Percentiles rank a stretch among this genome's conserved stretches.
phyloP scores from a whole-genome alignment of 2,329 filamentous ascomycete species.

The Coniochaeta sp. region DNA sequence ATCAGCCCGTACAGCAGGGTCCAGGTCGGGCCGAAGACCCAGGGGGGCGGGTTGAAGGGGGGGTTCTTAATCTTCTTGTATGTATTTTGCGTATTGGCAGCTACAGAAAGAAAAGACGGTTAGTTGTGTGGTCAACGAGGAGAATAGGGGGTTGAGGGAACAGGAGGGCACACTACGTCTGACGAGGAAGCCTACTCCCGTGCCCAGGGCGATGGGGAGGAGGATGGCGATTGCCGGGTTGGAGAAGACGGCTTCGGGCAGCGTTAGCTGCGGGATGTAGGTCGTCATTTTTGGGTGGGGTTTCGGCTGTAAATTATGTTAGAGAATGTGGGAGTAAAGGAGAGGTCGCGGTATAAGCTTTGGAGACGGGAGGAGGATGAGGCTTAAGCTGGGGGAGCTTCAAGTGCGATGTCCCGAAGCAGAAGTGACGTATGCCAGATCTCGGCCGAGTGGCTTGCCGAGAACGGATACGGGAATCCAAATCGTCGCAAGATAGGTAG shows the following conservation, averaged over 20 bases:
- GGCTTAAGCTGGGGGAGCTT: too few relatives aligned
- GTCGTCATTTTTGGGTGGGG: conserved; percentile 61
- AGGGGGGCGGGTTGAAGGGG: conserved; percentile 52
- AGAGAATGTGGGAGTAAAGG: background rate
- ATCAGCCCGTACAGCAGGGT: conserved; percentile 66
- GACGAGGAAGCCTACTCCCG: conserved; percentile 63
- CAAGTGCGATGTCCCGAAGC: too few relatives aligned
- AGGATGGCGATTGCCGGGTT: conserved; percentile 67
- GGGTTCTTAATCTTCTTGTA: conserved; percentile 65
- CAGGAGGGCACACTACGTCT: conserved; percentile 44
- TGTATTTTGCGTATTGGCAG: conserved; percentile 45
- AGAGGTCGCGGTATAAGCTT: background rate
- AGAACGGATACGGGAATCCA: too few relatives aligned
- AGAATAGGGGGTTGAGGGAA: background rate
- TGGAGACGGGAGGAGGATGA: too few relatives aligned
- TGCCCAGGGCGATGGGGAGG: conserved; percentile 66
- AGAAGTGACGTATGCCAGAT: too few relatives aligned
- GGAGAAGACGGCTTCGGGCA: conserved; percentile 65
- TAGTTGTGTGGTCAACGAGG: too few relatives aligned
- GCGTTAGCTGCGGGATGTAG: conserved; percentile 69
- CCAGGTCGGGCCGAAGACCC: conserved; percentile 60
- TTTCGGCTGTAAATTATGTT: background rate
- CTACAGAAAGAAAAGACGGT: conserved; percentile 9
- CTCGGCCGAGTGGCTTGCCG: too few relatives aligned
- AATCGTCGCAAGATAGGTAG: too few relatives aligned